phyloP scores from a whole-genome alignment of 2,329 filamentous ascomycete species.

The Calonectria honghensis region DNA sequence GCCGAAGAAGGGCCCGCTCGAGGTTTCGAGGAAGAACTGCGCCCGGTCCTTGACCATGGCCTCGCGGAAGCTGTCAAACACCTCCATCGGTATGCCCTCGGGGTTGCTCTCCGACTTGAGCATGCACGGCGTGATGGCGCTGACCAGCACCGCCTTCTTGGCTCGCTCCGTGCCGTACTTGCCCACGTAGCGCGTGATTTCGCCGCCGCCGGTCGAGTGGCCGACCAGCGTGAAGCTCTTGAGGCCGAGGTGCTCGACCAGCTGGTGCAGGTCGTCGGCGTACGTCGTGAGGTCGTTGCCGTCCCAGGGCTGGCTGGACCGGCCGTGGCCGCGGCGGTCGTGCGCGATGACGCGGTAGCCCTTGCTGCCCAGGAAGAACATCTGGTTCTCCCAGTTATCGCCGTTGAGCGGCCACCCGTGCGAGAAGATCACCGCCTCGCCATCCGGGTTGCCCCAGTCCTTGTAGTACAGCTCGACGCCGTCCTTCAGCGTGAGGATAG shows the following conservation, averaged over 20 bases:
- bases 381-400: constrained; percentile 58
- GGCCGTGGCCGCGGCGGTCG: constrained; percentile 59
- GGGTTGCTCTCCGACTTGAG: constrained; percentile 59
- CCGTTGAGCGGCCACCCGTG: constrained; percentile 62
- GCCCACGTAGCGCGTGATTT: constrained; percentile 58
- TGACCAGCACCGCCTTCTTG: constrained; percentile 62
- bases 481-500: constrained; percentile 59
- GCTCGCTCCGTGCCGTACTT: constrained; percentile 61
- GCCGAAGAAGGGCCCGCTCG: constrained; percentile 79
- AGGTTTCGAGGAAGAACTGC: constrained; percentile 80
- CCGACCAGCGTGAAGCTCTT: constrained; percentile 66
- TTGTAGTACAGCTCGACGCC: constrained; percentile 65
- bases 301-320: constrained; percentile 54
- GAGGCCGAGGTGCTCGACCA: constrained; percentile 56
- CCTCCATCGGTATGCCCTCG: constrained; percentile 58
- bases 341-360: constrained; percentile 59
- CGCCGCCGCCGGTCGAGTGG: constrained; percentile 66
- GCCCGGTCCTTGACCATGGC: constrained; percentile 56
- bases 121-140: constrained; percentile 60
- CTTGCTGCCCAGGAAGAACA: constrained; percentile 53
- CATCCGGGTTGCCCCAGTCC: constrained; percentile 63
- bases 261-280: constrained; percentile 56
- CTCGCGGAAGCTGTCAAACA: constrained; percentile 62
- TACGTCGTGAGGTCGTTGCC: constrained; percentile 56
- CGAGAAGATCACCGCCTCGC: constrained; percentile 57